Evolutionary conservation across 768 basidiomycete species (phyloP), one percentile per base, ranked within the genome.

Genomic region (Hypholoma fasciculare): DNA sequence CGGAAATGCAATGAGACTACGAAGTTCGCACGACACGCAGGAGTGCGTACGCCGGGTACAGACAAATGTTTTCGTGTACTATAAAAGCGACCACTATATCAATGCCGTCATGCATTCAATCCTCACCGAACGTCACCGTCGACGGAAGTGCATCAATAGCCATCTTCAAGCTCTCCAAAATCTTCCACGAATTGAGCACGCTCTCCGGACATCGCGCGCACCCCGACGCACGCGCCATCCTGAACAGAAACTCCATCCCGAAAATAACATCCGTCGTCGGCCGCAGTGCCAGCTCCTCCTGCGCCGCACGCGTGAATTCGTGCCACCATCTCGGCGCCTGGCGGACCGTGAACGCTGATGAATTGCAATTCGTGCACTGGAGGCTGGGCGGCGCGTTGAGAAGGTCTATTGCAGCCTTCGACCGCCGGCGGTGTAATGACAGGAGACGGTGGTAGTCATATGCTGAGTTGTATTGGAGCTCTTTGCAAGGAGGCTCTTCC

Each of bases 291-390:
- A 91, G 71, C 65, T 90, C 89, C 65, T 80, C 79, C 64, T 65
- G 80, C 38, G 87, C 89, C 56, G 74, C 65, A 66, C 67, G 78
- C 67, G 82, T 79, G 63, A 83, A 92, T 59, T 82, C 82, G 19
- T 67, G 66, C 89, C 88, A 91, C 89, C 88, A 90, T 68, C 79
- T 80, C 19, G 90, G 89, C 5, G 78, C 76, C 5, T 74, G 73
- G 57, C 82, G 74, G 50, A 77, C 72, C 1, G 77, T 74, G 60
- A 69, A 68, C 7, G 72, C 59, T 1, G 75, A 76, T 5, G 83
- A 83, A 40, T 87, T 89, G 63, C 88, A 91, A 59, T 86, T 82
- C 73, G 85, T 80, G 70, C 90, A 90, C 69, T 83, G 84, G 61
- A 87, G 65, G 36, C 81, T 76, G 3, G 78, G 75, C 0, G 81